phyloP scores from a whole-genome alignment of 2,329 filamentous ascomycete species.

The Rutstroemia sp. region DNA sequence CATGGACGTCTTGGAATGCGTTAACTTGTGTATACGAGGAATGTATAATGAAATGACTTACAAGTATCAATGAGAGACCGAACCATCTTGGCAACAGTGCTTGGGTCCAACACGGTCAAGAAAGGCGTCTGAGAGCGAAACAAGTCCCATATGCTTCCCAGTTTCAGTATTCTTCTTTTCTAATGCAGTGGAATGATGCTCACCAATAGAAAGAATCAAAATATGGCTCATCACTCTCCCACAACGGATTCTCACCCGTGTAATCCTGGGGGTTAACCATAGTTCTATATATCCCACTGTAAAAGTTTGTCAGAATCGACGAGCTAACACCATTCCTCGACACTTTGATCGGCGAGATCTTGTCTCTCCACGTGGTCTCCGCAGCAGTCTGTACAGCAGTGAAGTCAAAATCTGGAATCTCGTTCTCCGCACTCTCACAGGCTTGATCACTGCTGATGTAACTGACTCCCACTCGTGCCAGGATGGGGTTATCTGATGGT shows the following conservation, averaged over 20 bases:
- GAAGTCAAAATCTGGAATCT: constrained; percentile 64
- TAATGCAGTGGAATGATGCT: neutral
- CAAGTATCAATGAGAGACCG: constrained; percentile 69
- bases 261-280: constrained; percentile 69
- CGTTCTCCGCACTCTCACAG: constrained; percentile 58
- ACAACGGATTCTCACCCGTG: constrained; percentile 64
- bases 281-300: constrained; percentile 61
- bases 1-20: constrained; percentile 32
- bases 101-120: constrained; percentile 61
- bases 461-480: constrained; percentile 60
- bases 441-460: constrained; percentile 61
- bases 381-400: constrained; percentile 44
- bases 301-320: constrained; percentile 55
- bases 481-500: constrained; percentile 40
- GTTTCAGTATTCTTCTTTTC: neutral
- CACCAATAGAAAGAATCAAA: constrained; percentile 63
- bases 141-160: constrained; percentile 60
- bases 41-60: constrained; percentile 20
- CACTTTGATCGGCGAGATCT: constrained; percentile 51
- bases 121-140: constrained; percentile 64
- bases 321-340: constrained; percentile 43
- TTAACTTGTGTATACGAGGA: neutral
- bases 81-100: constrained; percentile 56
- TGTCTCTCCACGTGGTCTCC: constrained; percentile 49
- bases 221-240: constrained; percentile 60